Evolutionary conservation across 2,329 filamentous ascomycete species (phyloP).

Genomic region (Apiospora pterosperma): DNA sequence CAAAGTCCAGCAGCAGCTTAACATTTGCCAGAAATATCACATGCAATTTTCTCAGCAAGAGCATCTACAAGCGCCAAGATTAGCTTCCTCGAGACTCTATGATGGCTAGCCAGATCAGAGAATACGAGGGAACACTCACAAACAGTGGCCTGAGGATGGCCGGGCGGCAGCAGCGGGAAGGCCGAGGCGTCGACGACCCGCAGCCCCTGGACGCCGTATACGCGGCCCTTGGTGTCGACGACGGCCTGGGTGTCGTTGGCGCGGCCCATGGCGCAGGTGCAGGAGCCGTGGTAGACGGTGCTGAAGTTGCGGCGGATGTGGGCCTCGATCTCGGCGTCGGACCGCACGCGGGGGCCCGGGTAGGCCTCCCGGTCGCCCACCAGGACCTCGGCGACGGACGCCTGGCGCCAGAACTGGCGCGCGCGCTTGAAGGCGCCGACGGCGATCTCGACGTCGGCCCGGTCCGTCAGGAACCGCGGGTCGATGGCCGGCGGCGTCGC

Average conservation of each 20-base stretch:
- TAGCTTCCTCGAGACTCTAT: no score
- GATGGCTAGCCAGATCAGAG: no score
- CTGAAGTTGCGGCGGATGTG: neutral
- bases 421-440: conserved; percentile 62
- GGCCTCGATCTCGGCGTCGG: conserved; percentile 8
- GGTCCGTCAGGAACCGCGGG: conserved; percentile 25
- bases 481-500: conserved; percentile 25
- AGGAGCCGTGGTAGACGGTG: conserved; percentile 44
- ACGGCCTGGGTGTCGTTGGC: conserved; percentile 49
- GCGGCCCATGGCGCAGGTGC: conserved; percentile 51
- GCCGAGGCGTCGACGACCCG: conserved; percentile 52
- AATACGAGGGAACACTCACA: no score
- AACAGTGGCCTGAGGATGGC: conserved; percentile 20
- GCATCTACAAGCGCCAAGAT: no score
- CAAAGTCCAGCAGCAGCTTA: no score
- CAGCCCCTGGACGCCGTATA: conserved; percentile 47
- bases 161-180: conserved; percentile 21
- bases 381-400: conserved; percentile 7
- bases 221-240: conserved; percentile 49
- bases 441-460: conserved; percentile 58
- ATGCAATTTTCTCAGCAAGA: no score
- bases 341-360: conserved; percentile 2
- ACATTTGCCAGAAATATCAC: no score
- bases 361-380: conserved; percentile 10
- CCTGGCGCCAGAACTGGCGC: conserved; percentile 58